Evolutionary conservation across 2,329 filamentous ascomycete species (phyloP), one percentile per base, ranked within the genome.

Genomic region (Colletotrichum lini): DNA sequence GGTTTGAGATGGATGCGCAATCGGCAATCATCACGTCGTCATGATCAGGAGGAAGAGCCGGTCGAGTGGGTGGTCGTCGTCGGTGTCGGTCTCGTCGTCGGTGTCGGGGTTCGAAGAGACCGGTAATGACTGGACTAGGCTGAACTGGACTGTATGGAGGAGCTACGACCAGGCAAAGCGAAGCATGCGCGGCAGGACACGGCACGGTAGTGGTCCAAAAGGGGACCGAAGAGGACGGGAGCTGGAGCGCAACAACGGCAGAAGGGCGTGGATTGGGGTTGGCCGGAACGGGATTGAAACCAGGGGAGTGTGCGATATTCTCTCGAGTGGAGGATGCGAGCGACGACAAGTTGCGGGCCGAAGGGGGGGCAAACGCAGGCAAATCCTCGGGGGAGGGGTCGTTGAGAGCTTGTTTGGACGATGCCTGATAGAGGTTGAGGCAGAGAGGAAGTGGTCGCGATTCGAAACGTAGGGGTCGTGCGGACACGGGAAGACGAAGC

Each of bases 21-120:
- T 18, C 60, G 66, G 50, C 50, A 45, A 50, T 44, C 66, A 70
- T 72, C 56, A 72, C 66, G 60, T 65, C 67, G 60, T 40, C 54
- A 65, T 70, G 60, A 26, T 70, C n/a, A 45, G 42, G 49, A 21
- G 45, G 65, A 53, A n/a, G 30, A 35, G 23, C 26, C 42, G n/a
- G 45, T 58, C 50, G 68, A 40, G 23, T 38, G 23, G 38, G 21
- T 40, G 67, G 60, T 21, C 44, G 38, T 40, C 16, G 50, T 58
- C 56, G 64, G 57, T 23, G 50, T 67, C 47, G 47, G 49, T 38
- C 35, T 53, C 67, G 67, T 40, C 21, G 44, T 71, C 50, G 50
- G 56, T 47, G 2, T 71, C 65, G 52, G 68, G 21, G 49, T 67
- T 57, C 53, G 54, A 47, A 47, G 52, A 67, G 44, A 49, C 42